phyloP scores from a whole-genome alignment of 306 rosid genomes.

The Comarum palustre region DNA sequence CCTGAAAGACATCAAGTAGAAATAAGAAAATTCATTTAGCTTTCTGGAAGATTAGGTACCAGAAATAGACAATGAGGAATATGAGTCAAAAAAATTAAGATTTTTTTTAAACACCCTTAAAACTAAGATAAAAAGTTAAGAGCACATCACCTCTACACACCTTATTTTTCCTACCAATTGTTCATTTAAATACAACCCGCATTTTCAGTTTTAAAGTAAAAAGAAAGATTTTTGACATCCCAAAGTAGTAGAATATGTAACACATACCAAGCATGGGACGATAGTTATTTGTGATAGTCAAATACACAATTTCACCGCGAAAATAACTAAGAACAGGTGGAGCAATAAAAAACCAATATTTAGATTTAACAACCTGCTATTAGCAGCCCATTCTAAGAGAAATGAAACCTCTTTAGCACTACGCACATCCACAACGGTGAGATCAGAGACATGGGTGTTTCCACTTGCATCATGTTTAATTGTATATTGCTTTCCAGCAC shows the following conservation, averaged over 20 bases:
- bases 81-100: background rate
- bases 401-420: conserved; percentile 83
- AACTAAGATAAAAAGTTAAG: background rate
- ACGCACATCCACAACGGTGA: conserved; percentile 80
- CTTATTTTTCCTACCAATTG: background rate
- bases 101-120: background rate
- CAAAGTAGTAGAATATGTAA: background rate
- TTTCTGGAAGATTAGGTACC: background rate
- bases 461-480: conserved; percentile 85
- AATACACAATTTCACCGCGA: background rate
- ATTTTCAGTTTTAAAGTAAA: background rate
- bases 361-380: conserved; percentile 62
- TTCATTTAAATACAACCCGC: background rate
- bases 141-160: background rate
- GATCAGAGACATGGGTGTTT: conserved; percentile 82
- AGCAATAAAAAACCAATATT: background rate
- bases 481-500: conserved; percentile 74
- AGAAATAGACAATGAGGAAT: background rate
- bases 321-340: background rate
- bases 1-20: conserved; percentile 37
- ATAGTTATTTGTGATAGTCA: background rate
- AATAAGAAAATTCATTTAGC: background rate
- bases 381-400: conserved; percentile 80
- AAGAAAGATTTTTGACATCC: background rate
- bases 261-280: background rate